A percentile compares a stretch with the other conserved stretches of the same genome.
Evolutionary conservation across 192 early-diverging fungal species (phyloP).

Genomic region (Mortierella hygrophila): DNA sequence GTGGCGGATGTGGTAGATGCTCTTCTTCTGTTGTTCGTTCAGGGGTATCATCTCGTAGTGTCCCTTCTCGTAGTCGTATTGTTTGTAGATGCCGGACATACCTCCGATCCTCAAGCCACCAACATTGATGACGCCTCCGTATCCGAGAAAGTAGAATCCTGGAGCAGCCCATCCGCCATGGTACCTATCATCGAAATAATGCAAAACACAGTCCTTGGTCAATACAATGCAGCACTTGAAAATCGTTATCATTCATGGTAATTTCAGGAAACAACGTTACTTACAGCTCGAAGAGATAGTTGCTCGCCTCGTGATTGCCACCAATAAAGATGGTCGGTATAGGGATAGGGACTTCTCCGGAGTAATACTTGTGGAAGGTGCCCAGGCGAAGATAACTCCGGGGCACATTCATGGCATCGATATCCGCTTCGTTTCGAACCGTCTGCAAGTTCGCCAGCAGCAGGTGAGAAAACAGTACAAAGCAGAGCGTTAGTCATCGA

Average conservation of each 20-base stretch:
- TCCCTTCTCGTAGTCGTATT: conserved; percentile 69
- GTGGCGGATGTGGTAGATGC: conserved; percentile 89
- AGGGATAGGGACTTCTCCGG: conserved; percentile 81
- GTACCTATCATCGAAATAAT: conserved; percentile 64
- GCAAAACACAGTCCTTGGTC: background rate
- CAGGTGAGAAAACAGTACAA: background rate
- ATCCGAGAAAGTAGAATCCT: conserved; percentile 95
- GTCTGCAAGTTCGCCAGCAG: conserved; percentile 32
- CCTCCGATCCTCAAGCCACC: conserved; percentile 94
- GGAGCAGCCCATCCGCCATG: conserved; percentile 96
- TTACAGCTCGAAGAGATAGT: conserved; percentile 95
- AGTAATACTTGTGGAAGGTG: conserved; percentile 95
- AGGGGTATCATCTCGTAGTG: conserved; percentile 88
- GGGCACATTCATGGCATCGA: conserved; percentile 86
- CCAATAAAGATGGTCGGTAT: conserved; percentile 96
- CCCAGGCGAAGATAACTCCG: conserved; percentile 88
- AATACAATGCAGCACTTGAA: background rate
- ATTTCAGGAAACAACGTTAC: conserved; percentile 12
- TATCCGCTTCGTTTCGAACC: conserved; percentile 87
- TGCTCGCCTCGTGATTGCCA: conserved; percentile 97
- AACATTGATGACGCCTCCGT: conserved; percentile 87
- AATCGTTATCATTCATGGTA: background rate
- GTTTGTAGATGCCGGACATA: conserved; percentile 91
- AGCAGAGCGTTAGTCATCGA: background rate
- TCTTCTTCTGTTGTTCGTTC: conserved; percentile 68